Base-by-base conservation (phyloP, 108 stramenopile species). In the Cyclostephanos invisitatus region DNA sequence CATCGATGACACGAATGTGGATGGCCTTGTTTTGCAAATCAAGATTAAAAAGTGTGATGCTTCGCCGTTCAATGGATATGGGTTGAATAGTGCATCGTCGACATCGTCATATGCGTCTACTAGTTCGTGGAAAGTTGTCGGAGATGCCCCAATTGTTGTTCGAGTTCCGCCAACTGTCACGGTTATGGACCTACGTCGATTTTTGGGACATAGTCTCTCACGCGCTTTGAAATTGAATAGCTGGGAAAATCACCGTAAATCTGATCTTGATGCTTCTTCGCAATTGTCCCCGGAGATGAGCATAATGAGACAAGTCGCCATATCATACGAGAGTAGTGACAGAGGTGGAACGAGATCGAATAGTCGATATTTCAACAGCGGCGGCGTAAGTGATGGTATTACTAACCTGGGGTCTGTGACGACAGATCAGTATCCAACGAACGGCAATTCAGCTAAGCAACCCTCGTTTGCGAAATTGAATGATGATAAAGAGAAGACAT, bases 161-260 rank as follows among this genome's bases (percentile, higher is more conserved):
- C 80, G 93, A 48, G 70, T 90, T n/a, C 70, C 89, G 21, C 28
- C 83, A 22, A 83, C 70, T 7, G 60, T 89, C 64, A 90, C 88
- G 28, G 86, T 94, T 18, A 82, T 67, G 51, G 72, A 64, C 7
- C 72, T 94, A 27, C 87, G 93, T 38, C 68, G 83, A 63, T 44
- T 67, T 27, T 54, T 94, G 37, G 83, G 81, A 8, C 51, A 61
- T 25, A 72, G 80, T 40, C 57, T 92, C 8, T 21, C 28, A 6
- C 35, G 57, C 59, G 49, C 68, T 4, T 28, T 73, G 9, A 18
- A 28, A 0, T 61, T 36, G 60, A 61, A 61, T 42, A 18, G 21
- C 36, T 18, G 6, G 20, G 53, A 55, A 37, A 9, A 17, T 55
- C 49, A 37, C 2, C 51, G 37, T 42, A 51, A 42, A 44, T 15